These are phyloP conservation scores for Ballota nigra DNA, from an alignment of 257 asterid genomes.

Conservation along the genomic window DNA sequence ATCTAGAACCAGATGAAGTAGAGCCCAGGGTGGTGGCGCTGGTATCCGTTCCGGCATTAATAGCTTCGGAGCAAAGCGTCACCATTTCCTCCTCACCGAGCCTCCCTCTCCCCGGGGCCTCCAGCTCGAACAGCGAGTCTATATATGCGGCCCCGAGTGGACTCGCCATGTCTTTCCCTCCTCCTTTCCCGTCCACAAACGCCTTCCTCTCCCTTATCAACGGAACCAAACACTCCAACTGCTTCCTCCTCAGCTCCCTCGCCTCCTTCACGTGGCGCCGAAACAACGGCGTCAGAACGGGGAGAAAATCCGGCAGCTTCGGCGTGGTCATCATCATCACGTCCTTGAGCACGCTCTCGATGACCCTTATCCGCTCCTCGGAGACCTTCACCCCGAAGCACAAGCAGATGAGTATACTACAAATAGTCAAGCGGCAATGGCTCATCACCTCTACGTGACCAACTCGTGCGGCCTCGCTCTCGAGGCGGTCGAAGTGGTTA, in stretches of 20 bases:
- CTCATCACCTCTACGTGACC: constrained; percentile 86
- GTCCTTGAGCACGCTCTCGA: constrained; percentile 69
- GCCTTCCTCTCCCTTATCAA: constrained; percentile 60
- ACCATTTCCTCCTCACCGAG: constrained; percentile 83
- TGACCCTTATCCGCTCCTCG: constrained; percentile 44
- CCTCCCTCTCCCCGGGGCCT: constrained; percentile 58
- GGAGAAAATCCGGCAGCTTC: constrained; percentile 89
- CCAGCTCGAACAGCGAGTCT: constrained; percentile 68
- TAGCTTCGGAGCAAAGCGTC: constrained; percentile 80
- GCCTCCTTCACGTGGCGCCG: constrained; percentile 65
- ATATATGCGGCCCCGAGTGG: constrained; percentile 89
- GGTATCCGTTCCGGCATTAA: constrained; percentile 94
- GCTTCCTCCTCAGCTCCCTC: constrained; percentile 57
- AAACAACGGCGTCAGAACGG: constrained; percentile 66
- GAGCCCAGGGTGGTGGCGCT: constrained; percentile 84
- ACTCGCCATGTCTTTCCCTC: constrained; percentile 69
- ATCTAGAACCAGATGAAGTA: constrained; percentile 60
- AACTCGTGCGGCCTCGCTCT: constrained; percentile 33
- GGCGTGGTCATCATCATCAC: constrained; percentile 85
- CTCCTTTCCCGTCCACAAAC: constrained; percentile 45
- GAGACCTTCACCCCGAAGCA: constrained; percentile 83
- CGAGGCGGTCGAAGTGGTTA: constrained; percentile 63
- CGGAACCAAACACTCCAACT: constrained; percentile 70
- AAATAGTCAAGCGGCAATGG: constrained; percentile 72
- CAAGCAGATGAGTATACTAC: constrained; percentile 77